phyloP scores from a whole-genome alignment of 2,329 filamentous ascomycete species.

The Colletotrichum sp. region DNA sequence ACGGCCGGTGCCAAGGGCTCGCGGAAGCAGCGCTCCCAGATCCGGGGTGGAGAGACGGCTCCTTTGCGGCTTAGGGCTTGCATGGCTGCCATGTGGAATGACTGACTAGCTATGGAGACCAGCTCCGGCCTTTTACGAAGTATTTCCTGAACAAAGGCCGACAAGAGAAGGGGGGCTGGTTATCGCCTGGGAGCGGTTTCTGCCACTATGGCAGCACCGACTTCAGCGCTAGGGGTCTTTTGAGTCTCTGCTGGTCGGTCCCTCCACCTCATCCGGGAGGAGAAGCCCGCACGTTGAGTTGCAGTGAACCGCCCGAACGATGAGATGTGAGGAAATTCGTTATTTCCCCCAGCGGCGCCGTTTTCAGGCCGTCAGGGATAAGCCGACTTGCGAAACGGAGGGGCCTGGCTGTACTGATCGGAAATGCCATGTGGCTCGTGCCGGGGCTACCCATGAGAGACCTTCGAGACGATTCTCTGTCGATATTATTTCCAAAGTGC shows the following conservation, averaged over 20 bases:
- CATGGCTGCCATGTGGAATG: conserved; percentile 24
- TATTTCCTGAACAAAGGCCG: not conserved
- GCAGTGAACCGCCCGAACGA: not conserved
- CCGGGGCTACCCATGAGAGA: not conserved
- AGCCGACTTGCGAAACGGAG: not conserved
- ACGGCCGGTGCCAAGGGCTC: conserved; percentile 10
- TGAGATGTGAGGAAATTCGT: not conserved
- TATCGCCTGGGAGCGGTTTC: not conserved
- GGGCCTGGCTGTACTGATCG: not conserved
- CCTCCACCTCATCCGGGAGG: not conserved
- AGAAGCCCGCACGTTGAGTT: not conserved
- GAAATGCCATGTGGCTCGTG: conserved; percentile 14
- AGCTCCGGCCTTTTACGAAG: not conserved
- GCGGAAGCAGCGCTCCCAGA: conserved; percentile 17
- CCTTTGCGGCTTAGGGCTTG: conserved; percentile 7
- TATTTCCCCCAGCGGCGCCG: not conserved
- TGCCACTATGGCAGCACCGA: not conserved
- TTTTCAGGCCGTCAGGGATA: not conserved
- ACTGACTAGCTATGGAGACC: not conserved
- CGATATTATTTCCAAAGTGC: not conserved
- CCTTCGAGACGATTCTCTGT: conserved; percentile 12
- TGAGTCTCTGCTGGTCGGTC: not conserved
- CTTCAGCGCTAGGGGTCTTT: not conserved
- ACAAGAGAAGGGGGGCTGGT: not conserved
- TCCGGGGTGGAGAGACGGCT: conserved; percentile 14